Evolutionary conservation across 73 alveolate genomes (phyloP).

Genomic region (Stentor coeruleus): DNA sequence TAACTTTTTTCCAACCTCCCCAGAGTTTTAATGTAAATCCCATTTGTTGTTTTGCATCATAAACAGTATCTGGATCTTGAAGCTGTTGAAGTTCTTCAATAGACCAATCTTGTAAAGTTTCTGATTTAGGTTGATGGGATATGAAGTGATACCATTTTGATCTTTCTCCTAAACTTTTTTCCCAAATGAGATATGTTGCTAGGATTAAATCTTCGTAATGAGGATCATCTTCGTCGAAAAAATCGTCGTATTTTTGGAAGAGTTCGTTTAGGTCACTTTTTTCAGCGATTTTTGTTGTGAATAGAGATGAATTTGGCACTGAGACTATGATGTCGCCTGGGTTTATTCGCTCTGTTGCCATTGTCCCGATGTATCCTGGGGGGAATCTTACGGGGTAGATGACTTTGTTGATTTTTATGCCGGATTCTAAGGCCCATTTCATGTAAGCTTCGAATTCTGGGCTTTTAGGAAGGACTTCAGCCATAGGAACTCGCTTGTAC

Average conservation of each 20-base stretch:
- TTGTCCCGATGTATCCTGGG: conserved; percentile 21
- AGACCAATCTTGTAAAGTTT: conserved; percentile 8
- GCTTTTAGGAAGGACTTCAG: neutral
- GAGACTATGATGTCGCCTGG: conserved; percentile 13
- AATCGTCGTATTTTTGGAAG: neutral
- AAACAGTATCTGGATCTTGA: conserved; percentile 1
- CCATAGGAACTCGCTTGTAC: neutral
- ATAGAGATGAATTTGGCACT: neutral
- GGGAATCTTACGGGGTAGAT: conserved; percentile 27
- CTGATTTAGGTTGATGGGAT: neutral
- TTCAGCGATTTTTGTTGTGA: conserved; percentile 10
- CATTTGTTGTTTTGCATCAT: neutral
- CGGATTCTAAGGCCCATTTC: neutral
- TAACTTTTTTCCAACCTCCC: neutral
- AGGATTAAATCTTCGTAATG: neutral
- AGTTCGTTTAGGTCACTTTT: neutral
- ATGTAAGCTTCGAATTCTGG: neutral
- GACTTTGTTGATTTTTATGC: neutral
- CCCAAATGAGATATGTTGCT: neutral
- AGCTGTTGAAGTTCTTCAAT: conserved; percentile 17
- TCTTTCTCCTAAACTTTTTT: neutral
- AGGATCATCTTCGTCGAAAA: neutral
- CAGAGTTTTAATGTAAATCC: neutral
- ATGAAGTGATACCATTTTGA: conserved; percentile 1
- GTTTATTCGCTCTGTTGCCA: conserved; percentile 19